These are phyloP conservation scores for Phytopythium vexans DNA, from an alignment of 352 stramenopile species.

Conservation along the genomic window DNA sequence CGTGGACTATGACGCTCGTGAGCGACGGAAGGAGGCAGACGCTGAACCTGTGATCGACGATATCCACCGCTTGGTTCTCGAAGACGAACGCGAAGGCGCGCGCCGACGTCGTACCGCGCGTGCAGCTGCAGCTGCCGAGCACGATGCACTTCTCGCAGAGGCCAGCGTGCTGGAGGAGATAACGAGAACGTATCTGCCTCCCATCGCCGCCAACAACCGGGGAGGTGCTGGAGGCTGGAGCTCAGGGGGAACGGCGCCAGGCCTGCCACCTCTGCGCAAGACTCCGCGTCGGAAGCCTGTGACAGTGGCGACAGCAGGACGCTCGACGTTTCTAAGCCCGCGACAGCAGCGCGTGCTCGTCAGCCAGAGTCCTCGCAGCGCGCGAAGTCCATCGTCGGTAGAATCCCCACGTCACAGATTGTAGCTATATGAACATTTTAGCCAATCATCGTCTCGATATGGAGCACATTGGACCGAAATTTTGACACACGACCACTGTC, in stretches of 20 bases:
- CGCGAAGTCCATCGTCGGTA: too few relatives aligned
- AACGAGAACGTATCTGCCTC: slow-evolving; percentile 31
- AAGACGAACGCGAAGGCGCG: slow-evolving; percentile 18
- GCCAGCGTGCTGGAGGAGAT: slow-evolving; percentile 38
- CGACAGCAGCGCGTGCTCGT: slow-evolving; percentile 36
- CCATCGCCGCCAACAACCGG: slow-evolving; percentile 9
- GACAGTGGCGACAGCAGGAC: slow-evolving; percentile 35
- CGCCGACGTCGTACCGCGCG: slow-evolving; percentile 8
- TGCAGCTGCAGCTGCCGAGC: slow-evolving; percentile 10
- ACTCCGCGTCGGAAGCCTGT: slow-evolving; percentile 49
- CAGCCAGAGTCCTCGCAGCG: too few relatives aligned
- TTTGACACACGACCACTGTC: too few relatives aligned
- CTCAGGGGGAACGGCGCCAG: neutral
- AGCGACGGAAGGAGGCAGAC: slow-evolving; percentile 60
- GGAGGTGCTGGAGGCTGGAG: too few relatives aligned
- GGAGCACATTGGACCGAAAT: too few relatives aligned
- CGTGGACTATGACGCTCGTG: slow-evolving; percentile 70
- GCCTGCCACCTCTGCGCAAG: slow-evolving; percentile 29
- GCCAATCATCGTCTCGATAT: too few relatives aligned
- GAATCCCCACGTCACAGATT: too few relatives aligned
- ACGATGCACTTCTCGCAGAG: slow-evolving; percentile 14
- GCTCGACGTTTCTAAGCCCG: slow-evolving; percentile 34
- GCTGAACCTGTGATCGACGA: slow-evolving; percentile 59
- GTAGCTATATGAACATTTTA: too few relatives aligned
- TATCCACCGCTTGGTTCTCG: slow-evolving; percentile 30